Evolutionary conservation across 805 yeast genomes (phyloP), one percentile per base, ranked within the genome.

Genomic region (Candida tibetensis): DNA sequence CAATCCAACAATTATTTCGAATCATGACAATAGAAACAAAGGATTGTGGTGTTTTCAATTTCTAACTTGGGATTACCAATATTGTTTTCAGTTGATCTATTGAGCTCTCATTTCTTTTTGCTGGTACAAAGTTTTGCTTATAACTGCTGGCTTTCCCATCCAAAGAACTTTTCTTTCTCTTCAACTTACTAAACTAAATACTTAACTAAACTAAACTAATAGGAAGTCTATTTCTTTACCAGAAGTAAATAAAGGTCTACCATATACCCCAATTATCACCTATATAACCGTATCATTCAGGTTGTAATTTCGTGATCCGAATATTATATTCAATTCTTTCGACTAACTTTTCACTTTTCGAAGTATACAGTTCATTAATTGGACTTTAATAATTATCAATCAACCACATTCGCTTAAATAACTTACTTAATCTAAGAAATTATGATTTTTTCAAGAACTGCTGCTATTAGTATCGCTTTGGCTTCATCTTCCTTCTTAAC

Each of bases 361-460:
- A 27, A 27, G 29, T 27, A n/a, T n/a, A 12, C 29, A 6, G 15
- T 27, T 27, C n/a, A 27, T 7, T 21, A 7, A 21, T 10, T 21
- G 25, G 10, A 21, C 25, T 21, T 22, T 13, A 17, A 18, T n/a
- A 27, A 17, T 17, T 19, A 10, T n/a, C 7, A 13, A 14, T 29
- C 32, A 17, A 17, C 31, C 26, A 40, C 39, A 39, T 30, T 39
- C 39, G 35, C 23, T 40, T 16, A 25, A 15, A 14, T 21, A 15
- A 17, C 30, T 30, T 38, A n/a, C n/a, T n/a, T 14, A 23, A 23
- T 19, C 35, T 17, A 19, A 40, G 29, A 12, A 8, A 33, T 10
- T 17, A 55, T 51, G 57, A 38, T 52, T 21, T 50, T 53, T 34
- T 43, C 48, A 10, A 46, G 44, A 37, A 34, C 54, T 34, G 38